Base-by-base conservation (phyloP, 805 yeast species). In the Novakomyces olei region DNA sequence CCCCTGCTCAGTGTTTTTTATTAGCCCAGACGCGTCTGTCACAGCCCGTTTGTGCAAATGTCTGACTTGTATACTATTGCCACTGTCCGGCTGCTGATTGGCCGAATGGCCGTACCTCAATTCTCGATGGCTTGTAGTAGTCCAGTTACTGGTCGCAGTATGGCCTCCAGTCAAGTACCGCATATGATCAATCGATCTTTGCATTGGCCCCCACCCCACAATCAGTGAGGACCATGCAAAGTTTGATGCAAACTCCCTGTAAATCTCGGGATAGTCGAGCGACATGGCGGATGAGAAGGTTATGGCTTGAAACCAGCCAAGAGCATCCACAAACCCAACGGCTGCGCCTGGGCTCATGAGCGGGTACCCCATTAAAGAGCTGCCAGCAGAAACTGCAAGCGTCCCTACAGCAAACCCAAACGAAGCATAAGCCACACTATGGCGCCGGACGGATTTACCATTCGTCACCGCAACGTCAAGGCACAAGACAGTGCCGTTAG, bases 251-350 rank as follows among this genome's bases (percentile, higher is more conserved):
- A 50, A 50, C 19, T 44, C 37, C 20, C 44, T 28, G 32, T 50
- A 51, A 4, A 48, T 50, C 4, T 43, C 35, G n/a, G 55, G 55
- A 34, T 50, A 51, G 15, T 38, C 27, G 23, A 51, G 40, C 12
- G 51, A 41, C 34, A 46, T 39, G 45, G 50, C 45, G 15, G 55
- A 55, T 14, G 41, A 37, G 22, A 40, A 34, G 3, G 55, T 52
- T 35, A 51, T 41, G n/a, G 39, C 37, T 40, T 50, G 55, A 17
- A 53, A 37, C 39, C 47, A 45, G 17, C 41, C 30, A 19, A 50
- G 30, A 10, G 51, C 38, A 7, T 45, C 51, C 5, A 40, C 30
- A 23, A 50, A 41, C 3, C 39, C 39, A 12, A 34, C 38, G 18
- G 36, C 24, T 15, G 34, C 33, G 23, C 30, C 33, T 12, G 19